phyloP scores from a whole-genome alignment of 257 asterid species.

The Parsonsia alboflavescens region DNA sequence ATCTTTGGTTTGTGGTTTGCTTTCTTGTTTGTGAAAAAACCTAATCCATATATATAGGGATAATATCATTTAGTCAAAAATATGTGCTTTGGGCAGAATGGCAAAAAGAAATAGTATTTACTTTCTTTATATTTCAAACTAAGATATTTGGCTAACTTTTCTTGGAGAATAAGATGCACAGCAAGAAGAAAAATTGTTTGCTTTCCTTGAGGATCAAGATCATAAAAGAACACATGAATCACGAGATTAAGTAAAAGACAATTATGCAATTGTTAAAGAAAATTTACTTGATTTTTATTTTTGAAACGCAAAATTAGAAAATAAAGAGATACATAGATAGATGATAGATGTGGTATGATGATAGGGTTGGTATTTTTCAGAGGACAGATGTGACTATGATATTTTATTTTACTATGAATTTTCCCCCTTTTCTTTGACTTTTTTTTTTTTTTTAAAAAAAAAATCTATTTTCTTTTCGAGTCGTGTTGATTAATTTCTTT shows the following conservation, averaged over 20 bases:
- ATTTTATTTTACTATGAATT: too few relatives aligned
- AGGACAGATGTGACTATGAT: too few relatives aligned
- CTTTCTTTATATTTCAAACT: not conserved
- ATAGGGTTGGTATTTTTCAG: too few relatives aligned
- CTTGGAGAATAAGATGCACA: constrained; percentile 2
- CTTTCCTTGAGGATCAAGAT: constrained; percentile 1
- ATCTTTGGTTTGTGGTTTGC: not conserved
- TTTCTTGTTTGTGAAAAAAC: not conserved
- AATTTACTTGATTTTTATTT: too few relatives aligned
- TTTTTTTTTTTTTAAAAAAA: too few relatives aligned
- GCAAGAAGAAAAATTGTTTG: not conserved
- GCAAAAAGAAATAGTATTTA: not conserved
- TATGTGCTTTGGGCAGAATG: not conserved
- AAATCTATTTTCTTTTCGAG: too few relatives aligned
- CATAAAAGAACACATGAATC: not conserved
- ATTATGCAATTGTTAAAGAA: too few relatives aligned
- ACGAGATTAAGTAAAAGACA: not conserved
- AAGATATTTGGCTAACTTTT: not conserved
- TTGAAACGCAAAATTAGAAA: too few relatives aligned
- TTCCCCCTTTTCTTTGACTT: too few relatives aligned
- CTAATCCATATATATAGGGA: not conserved
- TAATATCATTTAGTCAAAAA: not conserved
- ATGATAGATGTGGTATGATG: too few relatives aligned
- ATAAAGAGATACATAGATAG: too few relatives aligned
- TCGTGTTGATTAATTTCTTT: too few relatives aligned